Percentiles rank a stretch among this genome's conserved stretches.
Conservation (phyloP, 768 basidiomycete genomes). For the Tremella fuciformis region DNA sequence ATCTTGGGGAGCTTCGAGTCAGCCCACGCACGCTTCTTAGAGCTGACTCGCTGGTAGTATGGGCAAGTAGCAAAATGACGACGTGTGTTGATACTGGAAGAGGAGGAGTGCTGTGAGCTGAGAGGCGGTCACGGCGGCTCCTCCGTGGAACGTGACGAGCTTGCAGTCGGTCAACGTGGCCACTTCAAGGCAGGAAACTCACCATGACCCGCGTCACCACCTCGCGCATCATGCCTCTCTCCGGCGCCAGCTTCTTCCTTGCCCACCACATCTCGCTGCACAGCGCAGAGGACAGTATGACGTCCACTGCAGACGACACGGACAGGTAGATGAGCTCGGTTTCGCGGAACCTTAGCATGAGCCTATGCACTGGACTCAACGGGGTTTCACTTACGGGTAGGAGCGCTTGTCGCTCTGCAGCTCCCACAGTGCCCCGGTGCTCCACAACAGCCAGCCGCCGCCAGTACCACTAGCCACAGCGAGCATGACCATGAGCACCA, state of each 20-base stretch:
- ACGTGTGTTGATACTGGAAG: slow-evolving; percentile 12
- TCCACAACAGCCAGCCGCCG: slow-evolving; percentile 10
- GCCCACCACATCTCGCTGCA: slow-evolving; percentile 39
- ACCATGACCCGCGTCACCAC: slow-evolving; percentile 35
- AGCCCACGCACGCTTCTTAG: background rate
- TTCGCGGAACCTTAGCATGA: slow-evolving; percentile 13
- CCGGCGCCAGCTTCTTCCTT: slow-evolving; percentile 20
- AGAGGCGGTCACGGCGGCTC: slow-evolving; percentile 26
- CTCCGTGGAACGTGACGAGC: slow-evolving; percentile 39
- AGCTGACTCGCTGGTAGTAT: slow-evolving; percentile 25
- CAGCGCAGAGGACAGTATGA: slow-evolving; percentile 20
- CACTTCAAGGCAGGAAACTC: slow-evolving; percentile 1
- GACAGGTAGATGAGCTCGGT: slow-evolving; percentile 21
- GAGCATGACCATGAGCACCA: slow-evolving; percentile 12
- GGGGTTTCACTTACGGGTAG: background rate
- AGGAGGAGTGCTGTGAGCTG: slow-evolving; percentile 27
- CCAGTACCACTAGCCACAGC: slow-evolving; percentile 7
- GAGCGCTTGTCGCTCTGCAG: slow-evolving; percentile 5
- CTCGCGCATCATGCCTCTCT: slow-evolving; percentile 27
- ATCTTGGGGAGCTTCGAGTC: slow-evolving; percentile 33
- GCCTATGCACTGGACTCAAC: background rate
- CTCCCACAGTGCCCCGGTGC: slow-evolving; percentile 8
- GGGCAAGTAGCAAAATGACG: slow-evolving; percentile 31
- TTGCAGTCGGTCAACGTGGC: slow-evolving; percentile 10
- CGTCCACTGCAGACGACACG: slow-evolving; percentile 24